A percentile compares a stretch with the other conserved stretches of the same genome.
phyloP scores from a whole-genome alignment of 2,329 filamentous ascomycete species.

The Ophiostoma himal-ulmi region DNA sequence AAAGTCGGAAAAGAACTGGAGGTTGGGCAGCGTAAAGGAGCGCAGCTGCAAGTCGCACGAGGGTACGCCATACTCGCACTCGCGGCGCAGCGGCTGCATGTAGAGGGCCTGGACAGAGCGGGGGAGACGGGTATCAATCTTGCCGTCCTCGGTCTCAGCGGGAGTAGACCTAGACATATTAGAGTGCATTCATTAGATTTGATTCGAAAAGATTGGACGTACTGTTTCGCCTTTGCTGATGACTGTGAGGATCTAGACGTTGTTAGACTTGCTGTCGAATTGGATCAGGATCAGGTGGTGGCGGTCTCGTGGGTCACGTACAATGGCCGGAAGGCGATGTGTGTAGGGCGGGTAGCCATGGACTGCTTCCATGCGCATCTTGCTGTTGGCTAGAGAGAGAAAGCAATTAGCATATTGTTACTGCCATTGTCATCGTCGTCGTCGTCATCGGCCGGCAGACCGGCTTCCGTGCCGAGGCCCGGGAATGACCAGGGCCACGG shows the following conservation, averaged over 20 bases:
- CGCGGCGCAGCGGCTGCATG: constrained; percentile 72
- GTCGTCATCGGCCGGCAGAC: constrained; percentile 4
- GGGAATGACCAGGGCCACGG: background rate
- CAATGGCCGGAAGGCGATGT: constrained; percentile 23
- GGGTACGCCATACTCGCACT: constrained; percentile 69
- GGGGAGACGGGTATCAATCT: constrained; percentile 52
- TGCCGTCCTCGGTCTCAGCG: background rate
- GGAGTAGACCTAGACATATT: background rate
- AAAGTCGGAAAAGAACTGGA: constrained; percentile 94
- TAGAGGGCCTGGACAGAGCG: constrained; percentile 80
- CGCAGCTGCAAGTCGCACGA: constrained; percentile 88
- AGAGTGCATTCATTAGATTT: background rate
- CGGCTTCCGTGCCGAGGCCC: background rate
- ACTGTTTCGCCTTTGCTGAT: background rate
- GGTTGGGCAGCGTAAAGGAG: constrained; percentile 81
- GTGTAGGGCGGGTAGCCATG: constrained; percentile 20
- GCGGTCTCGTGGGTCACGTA: constrained; percentile 14
- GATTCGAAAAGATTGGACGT: background rate
- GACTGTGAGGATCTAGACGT: constrained; percentile 9
- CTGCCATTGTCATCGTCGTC: background rate
- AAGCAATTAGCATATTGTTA: constrained; percentile 8
- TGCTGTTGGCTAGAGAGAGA: constrained; percentile 13
- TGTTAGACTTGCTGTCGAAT: constrained; percentile 3
- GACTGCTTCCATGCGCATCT: constrained; percentile 22
- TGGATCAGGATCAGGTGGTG: background rate